Evolutionary conservation across 2,329 filamentous ascomycete species (phyloP), one percentile per base, ranked within the genome.

Genomic region (Teratosphaeria zuluensis): DNA sequence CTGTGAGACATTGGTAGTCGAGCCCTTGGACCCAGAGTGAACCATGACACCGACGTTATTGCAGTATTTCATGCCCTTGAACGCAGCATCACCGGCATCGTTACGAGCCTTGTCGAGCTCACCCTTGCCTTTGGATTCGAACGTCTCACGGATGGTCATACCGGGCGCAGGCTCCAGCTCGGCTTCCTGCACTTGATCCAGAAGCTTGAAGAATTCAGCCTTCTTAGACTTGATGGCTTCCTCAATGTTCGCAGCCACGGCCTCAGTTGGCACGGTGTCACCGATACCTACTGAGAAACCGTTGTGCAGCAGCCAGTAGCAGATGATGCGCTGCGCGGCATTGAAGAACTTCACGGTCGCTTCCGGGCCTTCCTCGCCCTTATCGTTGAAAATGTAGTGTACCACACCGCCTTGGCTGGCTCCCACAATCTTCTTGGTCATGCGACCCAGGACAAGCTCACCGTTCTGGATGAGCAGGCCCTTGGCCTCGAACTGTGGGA

Each of bases 31-130:
- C 69, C 94, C 94, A 60, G 94, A 96, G 56, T 87, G 85, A 61
- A 95, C 91, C 89, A 97, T 99, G 70, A 91, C 90, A 57, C 95
- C 90, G 55, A 92, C 92, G 69, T 97, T 96, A 81, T 99, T 99
- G 68, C 89, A 80, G 75, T 96, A 90, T 77, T 96, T 96, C 73
- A 99, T 78, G 80, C 89, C 91, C 76, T 90, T 87, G 75, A 95
- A 89, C 0, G 94, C 95, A 55, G 86, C 88, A 24, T 88, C 92
- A 86, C 94, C 94, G 70, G 94, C 94, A 74, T 92, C 89, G 72
- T 99, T 94, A 88, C 92, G 92, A 71, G 92, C 92, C 63, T 88
- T 90, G 77, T 99, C 97, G 57, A 99, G 80, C 58, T 90, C 90
- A 74, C 92, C 91, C 54, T 92, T 95, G 35, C 96, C 94, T 77